Evolutionary conservation across 1,284 basidiomycete species (phyloP), one percentile per base, ranked within the genome.

Genomic region (Sanghuangporus sanghuang): DNA sequence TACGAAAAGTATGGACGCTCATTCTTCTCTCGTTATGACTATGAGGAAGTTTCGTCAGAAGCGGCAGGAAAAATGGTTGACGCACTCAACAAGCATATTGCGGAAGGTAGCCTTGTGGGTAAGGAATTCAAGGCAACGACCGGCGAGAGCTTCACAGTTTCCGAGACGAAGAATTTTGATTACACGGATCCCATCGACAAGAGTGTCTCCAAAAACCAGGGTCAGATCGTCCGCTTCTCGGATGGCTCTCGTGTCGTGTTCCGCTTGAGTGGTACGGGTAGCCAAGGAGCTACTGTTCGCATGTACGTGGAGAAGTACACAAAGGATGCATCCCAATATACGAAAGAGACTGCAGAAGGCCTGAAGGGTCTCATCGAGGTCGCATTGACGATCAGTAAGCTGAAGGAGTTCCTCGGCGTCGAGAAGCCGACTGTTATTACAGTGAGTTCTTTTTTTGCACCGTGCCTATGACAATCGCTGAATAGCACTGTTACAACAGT

Each of bases 11-110:
- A 99, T 77, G 96, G 96, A 50, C 94, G 96, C 68, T 95, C 91
- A 66, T 99, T 98, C 86, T 99, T 98, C 85, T 95, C 92, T 67
- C 89, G 95, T 68, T 99, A 99, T 79, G 96, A 99, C 79, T 99
- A 99, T 79, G 96, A 99, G 76, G 97, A 99, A 76, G 95, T 98
- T 57, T 85, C 93, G 14, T 94, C 94, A 0, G 92, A 91, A 40
- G 93, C 92, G 39, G 96, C 97, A 56, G 86, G 92, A 71, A 85
- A 87, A 67, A 81, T 99, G 72, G 95, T 98, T 74, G 83, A 82
- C 56, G 81, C 87, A 70, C 79, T 99, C 70, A 87, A 95, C 73
- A 74, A 81, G 21, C 82, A 86, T 59, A 90, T 98, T 75, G 78
- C 82, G 64, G 79, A 82, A 9, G 79, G 83, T 8, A 85, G 85